Conservation (phyloP, 192 early-diverging fungal genomes). For the Umbelopsis ramanniana region DNA sequence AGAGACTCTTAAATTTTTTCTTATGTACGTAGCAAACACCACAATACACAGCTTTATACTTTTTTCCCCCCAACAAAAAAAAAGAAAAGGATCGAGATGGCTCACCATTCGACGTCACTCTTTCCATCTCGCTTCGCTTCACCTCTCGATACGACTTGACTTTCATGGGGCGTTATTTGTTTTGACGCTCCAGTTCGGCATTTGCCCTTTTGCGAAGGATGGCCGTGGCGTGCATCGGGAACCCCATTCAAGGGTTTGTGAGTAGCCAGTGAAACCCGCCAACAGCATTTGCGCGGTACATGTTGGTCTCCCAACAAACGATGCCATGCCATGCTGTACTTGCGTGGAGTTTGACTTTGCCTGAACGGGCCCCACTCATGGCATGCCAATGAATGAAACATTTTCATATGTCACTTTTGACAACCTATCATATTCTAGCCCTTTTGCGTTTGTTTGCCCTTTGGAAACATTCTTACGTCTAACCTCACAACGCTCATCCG, state of each 20-base stretch:
- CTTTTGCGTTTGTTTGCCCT: background rate
- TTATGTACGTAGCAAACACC: background rate
- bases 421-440: background rate
- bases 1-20: background rate
- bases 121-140: background rate
- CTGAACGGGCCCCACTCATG: background rate
- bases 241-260: background rate
- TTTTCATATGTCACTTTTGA: too few relatives aligned
- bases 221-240: slow-evolving; percentile 2
- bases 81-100: too few relatives aligned
- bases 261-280: background rate
- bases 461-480: background rate
- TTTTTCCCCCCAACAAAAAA: too few relatives aligned
- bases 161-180: slow-evolving; percentile 5
- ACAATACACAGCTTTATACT: too few relatives aligned
- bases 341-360: background rate
- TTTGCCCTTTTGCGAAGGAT: slow-evolving; percentile 21
- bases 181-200: background rate
- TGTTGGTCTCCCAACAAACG: too few relatives aligned
- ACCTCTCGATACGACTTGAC: background rate
- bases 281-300: background rate
- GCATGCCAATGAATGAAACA: too few relatives aligned
- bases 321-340: too few relatives aligned
- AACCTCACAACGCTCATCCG: background rate
- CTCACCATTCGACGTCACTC: background rate